Evolutionary conservation across 2,329 filamentous ascomycete genomes (phyloP), one percentile per base, ranked within the genome.

Genomic region (Cercospora sojina): DNA sequence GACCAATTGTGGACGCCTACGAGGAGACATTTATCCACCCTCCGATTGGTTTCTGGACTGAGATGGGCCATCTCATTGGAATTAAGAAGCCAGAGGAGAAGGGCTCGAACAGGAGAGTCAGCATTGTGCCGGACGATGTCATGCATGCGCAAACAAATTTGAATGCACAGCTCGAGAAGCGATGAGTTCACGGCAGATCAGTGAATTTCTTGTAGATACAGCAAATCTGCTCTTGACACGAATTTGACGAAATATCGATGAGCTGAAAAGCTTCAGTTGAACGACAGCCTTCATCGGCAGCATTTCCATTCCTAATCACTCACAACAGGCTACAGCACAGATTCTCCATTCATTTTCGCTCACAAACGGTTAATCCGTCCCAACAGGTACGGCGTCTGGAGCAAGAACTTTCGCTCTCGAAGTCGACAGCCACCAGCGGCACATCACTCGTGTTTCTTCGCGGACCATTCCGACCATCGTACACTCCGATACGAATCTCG

Each of bases 1-100:
- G 83, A 16, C 86, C 86, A 6, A 72, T 80, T 20, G 84, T 88
- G 63, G 86, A 88, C 66, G 82, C 81, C 0, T 88, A 88, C 67
- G 85, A 87, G 74, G 79, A 77, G 8, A 79, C 79, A 18, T 84
- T 88, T 69, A 53, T 79, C 3, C 75, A 80, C 3, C 79, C 80
- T 3, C 81, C 84, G 0, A 74, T 82, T 16, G 80, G 83, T 3
- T 86, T 87, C 77, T 86, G 85, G 84, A 77, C 73, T 10, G 85
- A 87, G 69, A 79, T 87, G 70, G 70, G 74, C 16, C 79, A 80
- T 51, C 62, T 86, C 68, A 67, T 84, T 2, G 77, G 82, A 5
- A 59, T 77, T 13, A 69, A 27, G 72, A 68, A 61, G 38, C 51
- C 66, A 35, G 68, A 67, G 55, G 68, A 62, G n/a, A 58, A 66